These are phyloP conservation scores for Priceomyces melissophilus DNA, from an alignment of 805 yeast species.

Conservation along the genomic window DNA sequence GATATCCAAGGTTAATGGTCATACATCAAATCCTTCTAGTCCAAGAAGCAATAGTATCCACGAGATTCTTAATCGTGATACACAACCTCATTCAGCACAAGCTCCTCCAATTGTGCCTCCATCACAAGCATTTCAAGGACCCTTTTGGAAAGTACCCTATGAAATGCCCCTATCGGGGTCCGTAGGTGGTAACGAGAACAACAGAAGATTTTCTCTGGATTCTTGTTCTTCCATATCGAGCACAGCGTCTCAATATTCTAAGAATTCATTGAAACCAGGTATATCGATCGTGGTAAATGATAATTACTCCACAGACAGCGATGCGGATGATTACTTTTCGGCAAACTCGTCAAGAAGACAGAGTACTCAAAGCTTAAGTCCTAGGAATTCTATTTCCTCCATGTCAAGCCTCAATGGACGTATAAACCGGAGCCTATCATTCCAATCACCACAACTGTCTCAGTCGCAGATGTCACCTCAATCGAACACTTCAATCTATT, in stretches of 20 bases:
- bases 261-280: conserved; percentile 28
- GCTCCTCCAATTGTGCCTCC: conserved; percentile 6
- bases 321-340: conserved; percentile 32
- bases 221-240: conserved; percentile 48
- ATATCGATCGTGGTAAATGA: conserved; percentile 20
- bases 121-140: conserved; percentile 37
- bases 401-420: conserved; percentile 30
- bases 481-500: conserved; percentile 1
- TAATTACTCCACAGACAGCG: conserved; percentile 25
- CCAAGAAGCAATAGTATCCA: conserved; percentile 10
- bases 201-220: conserved; percentile 46
- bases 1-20: conserved; percentile 5
- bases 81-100: conserved; percentile 1
- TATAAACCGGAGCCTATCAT: conserved; percentile 17
- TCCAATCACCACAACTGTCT: conserved; percentile 6
- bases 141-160: conserved; percentile 63
- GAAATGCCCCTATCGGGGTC: conserved; percentile 42
- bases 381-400: conserved; percentile 31
- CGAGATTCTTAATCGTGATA: conserved; percentile 6
- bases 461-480: conserved; percentile 11
- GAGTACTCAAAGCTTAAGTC: conserved; percentile 22
- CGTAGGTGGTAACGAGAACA: conserved; percentile 8
- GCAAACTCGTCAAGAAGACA: conserved; percentile 16
- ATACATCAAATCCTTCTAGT: conserved; percentile 14
- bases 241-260: conserved; percentile 23